Evolutionary conservation across 2,329 filamentous ascomycete genomes (phyloP), one percentile per base, ranked within the genome.

Genomic region (Metarhizium robertsii): DNA sequence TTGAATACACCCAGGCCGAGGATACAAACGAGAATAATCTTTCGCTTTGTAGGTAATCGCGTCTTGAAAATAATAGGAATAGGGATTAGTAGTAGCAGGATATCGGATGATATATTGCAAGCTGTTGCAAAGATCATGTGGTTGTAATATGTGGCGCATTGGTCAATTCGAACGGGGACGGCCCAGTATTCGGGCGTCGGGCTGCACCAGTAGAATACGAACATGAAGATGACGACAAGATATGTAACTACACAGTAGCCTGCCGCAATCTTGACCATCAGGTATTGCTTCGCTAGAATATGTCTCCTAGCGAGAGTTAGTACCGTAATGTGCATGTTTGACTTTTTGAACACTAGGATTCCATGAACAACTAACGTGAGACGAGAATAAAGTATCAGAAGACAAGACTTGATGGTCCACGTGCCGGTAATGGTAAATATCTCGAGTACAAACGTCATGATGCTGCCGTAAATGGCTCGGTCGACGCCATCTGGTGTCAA

Each of bases 1-100:
- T 72, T 71, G 57, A 81, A 78, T 3, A 78, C 62, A 1, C 83
- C 83, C 2, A 85, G 70, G 2, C 75, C 71, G 64, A 86, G 84
- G 34, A 85, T 74, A 34, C 69, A 71, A 49, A 78, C 73, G 0
- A 85, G 68, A 0, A 80, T 73, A 0, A 78, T 52, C 62, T 85
- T 85, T 55, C 79, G 63, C 55, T 68, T 69, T 4, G 64, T 55
- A 5, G 71, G 71, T 1, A 78, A 60, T 3, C 65, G 68, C 2
- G 71, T 70, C 47, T 68, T 69, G 51, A 75, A 64, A 48, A 78
- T 67, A 6, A 78, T 68, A 0, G 75, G 75, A 0, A 77, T 66
- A 0, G 75, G 74, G 18, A 78, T 70, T n/a, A 69, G 62, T 25
- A 78, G 66, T 53, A 78, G 67, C 55, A 75, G 60, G 7, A 77